Evolutionary conservation across 2,329 filamentous ascomycete genomes (phyloP).

Genomic region (Cladosporium sp.): DNA sequence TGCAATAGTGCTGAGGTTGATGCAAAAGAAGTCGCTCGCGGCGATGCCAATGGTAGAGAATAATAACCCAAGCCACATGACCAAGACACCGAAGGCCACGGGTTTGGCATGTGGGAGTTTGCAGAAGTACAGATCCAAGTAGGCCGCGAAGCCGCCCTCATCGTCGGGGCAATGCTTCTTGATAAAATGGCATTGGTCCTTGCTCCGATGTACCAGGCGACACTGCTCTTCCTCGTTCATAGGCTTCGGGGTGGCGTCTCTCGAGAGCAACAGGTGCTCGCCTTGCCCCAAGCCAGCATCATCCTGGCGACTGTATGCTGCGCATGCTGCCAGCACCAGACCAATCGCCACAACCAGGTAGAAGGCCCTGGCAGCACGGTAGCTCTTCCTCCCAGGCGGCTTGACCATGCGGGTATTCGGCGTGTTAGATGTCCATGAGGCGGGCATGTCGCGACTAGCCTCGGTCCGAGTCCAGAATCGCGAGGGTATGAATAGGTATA

Average conservation of each 20-base stretch:
- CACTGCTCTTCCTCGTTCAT: constrained; percentile 55
- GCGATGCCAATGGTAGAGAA: constrained; percentile 98
- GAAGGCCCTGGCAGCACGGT: constrained; percentile 44
- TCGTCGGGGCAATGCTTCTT: constrained; percentile 78
- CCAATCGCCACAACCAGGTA: constrained; percentile 40
- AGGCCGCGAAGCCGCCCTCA: constrained; percentile 83
- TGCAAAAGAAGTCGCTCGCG: constrained; percentile 96
- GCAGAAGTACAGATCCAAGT: constrained; percentile 91
- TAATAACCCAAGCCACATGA: constrained; percentile 79
- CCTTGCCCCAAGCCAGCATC: background rate
- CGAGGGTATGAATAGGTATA: background rate
- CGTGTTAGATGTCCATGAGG: constrained; percentile 3
- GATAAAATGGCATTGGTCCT: constrained; percentile 85
- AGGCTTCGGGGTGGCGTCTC: background rate
- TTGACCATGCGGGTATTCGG: constrained; percentile 6
- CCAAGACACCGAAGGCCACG: constrained; percentile 72
- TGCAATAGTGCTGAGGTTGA: constrained; percentile 92
- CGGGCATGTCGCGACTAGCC: constrained; percentile 6
- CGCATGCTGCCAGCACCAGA: constrained; percentile 10
- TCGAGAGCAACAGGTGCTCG: background rate
- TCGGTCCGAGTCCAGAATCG: constrained; percentile 1
- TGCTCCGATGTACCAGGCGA: constrained; percentile 66
- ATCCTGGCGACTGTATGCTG: constrained; percentile 7
- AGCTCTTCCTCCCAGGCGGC: constrained; percentile 16
- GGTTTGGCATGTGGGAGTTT: constrained; percentile 62